These are phyloP conservation scores for Globisporangium polare DNA, from an alignment of 352 stramenopile species.

Conservation along the genomic window DNA sequence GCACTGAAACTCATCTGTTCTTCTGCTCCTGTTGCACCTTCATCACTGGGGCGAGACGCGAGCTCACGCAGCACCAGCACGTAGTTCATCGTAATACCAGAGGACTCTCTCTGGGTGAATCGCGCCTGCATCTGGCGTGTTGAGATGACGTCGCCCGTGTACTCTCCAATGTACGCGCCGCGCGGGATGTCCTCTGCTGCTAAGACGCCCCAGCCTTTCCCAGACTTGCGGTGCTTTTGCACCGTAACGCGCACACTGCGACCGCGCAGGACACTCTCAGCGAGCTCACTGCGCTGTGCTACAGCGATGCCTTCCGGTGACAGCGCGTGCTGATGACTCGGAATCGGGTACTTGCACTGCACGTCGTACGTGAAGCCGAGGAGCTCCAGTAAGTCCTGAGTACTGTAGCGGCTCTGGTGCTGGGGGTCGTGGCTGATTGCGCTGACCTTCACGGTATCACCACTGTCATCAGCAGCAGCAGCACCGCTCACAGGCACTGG, in stretches of 20 bases:
- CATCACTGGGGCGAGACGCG: not conserved
- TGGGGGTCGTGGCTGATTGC: no score
- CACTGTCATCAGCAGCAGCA: not conserved
- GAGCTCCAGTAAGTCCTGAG: conserved; percentile 11
- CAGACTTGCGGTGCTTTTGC: not conserved
- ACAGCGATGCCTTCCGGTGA: conserved; percentile 16
- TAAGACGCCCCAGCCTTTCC: conserved; percentile 48
- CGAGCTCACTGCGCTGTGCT: conserved; percentile 17
- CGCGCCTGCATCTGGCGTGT: conserved; percentile 32
- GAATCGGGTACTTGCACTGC: conserved; percentile 21
- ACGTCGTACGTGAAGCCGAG: conserved; percentile 33
- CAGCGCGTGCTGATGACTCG: conserved; percentile 21
- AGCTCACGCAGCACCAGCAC: conserved; percentile 49
- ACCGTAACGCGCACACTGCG: conserved; percentile 32
- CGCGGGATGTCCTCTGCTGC: conserved; percentile 26
- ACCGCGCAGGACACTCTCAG: conserved; percentile 21
- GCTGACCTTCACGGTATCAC: no score
- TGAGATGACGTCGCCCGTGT: conserved; percentile 62
- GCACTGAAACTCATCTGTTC: conserved; percentile 13
- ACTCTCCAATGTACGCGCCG: conserved; percentile 49
- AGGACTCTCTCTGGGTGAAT: conserved; percentile 24
- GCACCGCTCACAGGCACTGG: not conserved
- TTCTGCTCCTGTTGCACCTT: not conserved
- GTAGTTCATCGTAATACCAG: conserved; percentile 32
- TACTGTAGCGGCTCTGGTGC: not conserved